Evolutionary conservation across 1,284 basidiomycete species (phyloP), one percentile per base, ranked within the genome.

Genomic region (Xerocomus minutiporus): DNA sequence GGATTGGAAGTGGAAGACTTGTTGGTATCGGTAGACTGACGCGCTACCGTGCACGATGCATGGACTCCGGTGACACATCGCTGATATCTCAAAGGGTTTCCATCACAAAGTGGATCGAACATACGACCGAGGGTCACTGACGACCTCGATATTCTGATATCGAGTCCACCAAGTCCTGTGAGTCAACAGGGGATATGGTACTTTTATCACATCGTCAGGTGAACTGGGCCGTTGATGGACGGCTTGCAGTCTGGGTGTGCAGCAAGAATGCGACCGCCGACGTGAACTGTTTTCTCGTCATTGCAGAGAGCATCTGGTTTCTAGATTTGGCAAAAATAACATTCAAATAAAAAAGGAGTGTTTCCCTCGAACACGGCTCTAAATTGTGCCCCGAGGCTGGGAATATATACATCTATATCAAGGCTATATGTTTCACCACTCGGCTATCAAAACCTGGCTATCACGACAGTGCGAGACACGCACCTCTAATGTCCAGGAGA

Each of bases 241-340:
- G 62, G 65, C 42, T 51, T 63, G 42, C 26, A 71, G 35, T 56
- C 20, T 1, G 66, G 67, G 40, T 67, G 65, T 32, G 50, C 63
- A 12, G 40, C 0, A 38, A 64, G 50, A 32, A 50, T 3, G 40
- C 40, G 59, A 25, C 64, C 65, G 1, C 57, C 23, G 51, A 65
- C 46, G 31, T 36, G 44, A 41, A 67, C n/a, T 1, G 25, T 57
- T 48, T 63, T 59, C 23, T 50, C 52, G 11, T 35, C 38, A 1
- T 53, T 0, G 28, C 35, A 12, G 6, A 4, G 0, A 0, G 4
- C 2, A 1, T 17, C 11, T 5, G 1, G 8, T 28, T 46, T 46
- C 41, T 53, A 17, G 17, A 17, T 17, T 17, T 17, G 17, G 17
- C 17, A 17, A 17, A 17, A 17, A 17, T 17, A 17, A 17, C 17